Evolutionary conservation across 768 basidiomycete species (phyloP).

Genomic region (Boletus pseudo-olivaceus): DNA sequence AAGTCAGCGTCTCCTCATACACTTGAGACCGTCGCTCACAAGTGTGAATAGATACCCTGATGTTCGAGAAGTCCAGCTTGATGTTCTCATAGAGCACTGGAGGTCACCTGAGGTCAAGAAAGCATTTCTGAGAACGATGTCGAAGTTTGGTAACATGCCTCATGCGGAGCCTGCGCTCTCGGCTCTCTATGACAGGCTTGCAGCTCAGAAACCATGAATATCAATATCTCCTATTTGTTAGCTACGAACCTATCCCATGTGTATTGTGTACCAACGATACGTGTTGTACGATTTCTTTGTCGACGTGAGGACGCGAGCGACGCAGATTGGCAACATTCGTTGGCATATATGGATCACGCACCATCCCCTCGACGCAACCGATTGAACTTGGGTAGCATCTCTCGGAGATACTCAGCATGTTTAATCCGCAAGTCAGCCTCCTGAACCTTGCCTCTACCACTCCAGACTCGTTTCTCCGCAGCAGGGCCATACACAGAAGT

Average conservation of each 20-base stretch:
- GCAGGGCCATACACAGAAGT: constrained; percentile 80
- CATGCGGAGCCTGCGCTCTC: constrained; percentile 13
- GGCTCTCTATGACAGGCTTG: constrained; percentile 16
- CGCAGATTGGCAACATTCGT: not conserved
- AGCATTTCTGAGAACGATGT: constrained; percentile 10
- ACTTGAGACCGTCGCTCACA: not conserved
- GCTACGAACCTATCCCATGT: not conserved
- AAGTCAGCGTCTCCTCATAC: constrained; percentile 7
- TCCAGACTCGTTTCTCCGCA: constrained; percentile 77
- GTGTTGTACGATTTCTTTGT: not conserved
- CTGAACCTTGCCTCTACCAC: constrained; percentile 78
- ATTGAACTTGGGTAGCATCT: constrained; percentile 91
- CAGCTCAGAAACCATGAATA: not conserved
- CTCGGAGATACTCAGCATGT: constrained; percentile 87
- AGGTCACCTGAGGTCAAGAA: constrained; percentile 13
- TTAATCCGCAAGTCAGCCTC: constrained; percentile 82
- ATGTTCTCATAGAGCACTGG: constrained; percentile 7
- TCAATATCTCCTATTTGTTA: not conserved
- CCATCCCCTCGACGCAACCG: constrained; percentile 61
- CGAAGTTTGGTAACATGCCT: not conserved
- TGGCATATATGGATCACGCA: constrained; percentile 25
- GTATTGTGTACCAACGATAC: not conserved
- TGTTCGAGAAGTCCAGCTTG: constrained; percentile 17
- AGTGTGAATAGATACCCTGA: constrained; percentile 12
- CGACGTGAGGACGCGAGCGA: not conserved